Percentiles rank a stretch among this genome's conserved stretches.
Conservation (phyloP, 2,329 filamentous ascomycete genomes). For the Penicillium digitatum region DNA sequence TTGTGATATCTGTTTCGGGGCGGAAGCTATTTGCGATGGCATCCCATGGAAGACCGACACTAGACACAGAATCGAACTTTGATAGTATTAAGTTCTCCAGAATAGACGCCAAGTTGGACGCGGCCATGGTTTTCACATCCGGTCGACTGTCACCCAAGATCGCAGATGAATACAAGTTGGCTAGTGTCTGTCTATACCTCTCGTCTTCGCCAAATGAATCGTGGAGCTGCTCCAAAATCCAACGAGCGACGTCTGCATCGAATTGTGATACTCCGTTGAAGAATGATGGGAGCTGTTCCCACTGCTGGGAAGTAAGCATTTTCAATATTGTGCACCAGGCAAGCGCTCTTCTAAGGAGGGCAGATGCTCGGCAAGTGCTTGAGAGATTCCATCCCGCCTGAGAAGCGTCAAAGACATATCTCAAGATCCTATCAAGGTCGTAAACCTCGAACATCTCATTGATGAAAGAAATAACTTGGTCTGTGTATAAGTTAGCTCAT, state of each 20-base stretch:
- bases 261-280: slow-evolving; percentile 26
- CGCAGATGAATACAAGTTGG: slow-evolving; percentile 31
- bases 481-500: slow-evolving; percentile 18
- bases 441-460: slow-evolving; percentile 24
- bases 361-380: slow-evolving; percentile 31
- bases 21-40: slow-evolving; percentile 26
- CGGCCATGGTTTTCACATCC: slow-evolving; percentile 29
- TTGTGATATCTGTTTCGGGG: slow-evolving; percentile 20
- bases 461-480: slow-evolving; percentile 17
- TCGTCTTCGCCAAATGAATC: slow-evolving; percentile 21
- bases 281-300: slow-evolving; percentile 20
- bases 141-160: slow-evolving; percentile 26
- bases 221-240: slow-evolving; percentile 34
- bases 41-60: slow-evolving; percentile 28
- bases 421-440: slow-evolving; percentile 27
- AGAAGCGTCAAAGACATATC: slow-evolving; percentile 27
- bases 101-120: slow-evolving; percentile 33
- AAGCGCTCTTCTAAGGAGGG: slow-evolving; percentile 36
- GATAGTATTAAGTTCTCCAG: slow-evolving; percentile 29
- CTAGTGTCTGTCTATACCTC: slow-evolving; percentile 22
- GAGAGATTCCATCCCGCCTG: slow-evolving; percentile 26
- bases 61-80: slow-evolving; percentile 12
- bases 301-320: slow-evolving; percentile 19
- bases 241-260: slow-evolving; percentile 35
- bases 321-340: slow-evolving; percentile 31